phyloP scores from a whole-genome alignment of 257 asterid species.

The Solanum chilense region DNA sequence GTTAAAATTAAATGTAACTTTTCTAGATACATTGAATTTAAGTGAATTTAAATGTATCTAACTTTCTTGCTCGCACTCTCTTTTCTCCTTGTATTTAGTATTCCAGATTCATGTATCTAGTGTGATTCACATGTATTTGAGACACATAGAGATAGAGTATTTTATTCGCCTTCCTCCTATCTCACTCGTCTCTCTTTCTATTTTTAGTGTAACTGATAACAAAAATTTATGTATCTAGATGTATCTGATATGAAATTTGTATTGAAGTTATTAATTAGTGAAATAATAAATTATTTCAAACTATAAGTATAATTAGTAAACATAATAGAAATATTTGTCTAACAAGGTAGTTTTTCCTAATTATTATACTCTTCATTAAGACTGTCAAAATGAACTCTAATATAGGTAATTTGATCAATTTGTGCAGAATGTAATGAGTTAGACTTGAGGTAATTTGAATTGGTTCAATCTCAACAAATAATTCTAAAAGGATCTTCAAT shows the following conservation, averaged over 20 bases:
- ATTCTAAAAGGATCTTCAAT: background rate
- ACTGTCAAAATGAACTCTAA: background rate
- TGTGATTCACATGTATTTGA: background rate
- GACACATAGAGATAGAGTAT: background rate
- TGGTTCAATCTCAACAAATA: background rate
- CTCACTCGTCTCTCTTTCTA: rapidly evolving
- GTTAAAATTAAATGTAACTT: no score
- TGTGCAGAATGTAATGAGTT: background rate
- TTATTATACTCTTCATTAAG: background rate
- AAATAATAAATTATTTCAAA: no score
- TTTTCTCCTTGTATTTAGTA: background rate
- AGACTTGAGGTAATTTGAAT: background rate
- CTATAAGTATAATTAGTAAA: background rate
- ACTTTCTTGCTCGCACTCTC: background rate
- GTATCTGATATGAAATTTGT: background rate
- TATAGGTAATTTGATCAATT: no score
- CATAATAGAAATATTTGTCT: background rate
- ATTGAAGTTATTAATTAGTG: background rate
- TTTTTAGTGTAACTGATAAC: background rate
- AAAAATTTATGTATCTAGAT: no score
- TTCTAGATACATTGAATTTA: no score
- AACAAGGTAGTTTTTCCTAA: background rate
- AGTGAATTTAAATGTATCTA: background rate
- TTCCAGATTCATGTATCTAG: background rate
- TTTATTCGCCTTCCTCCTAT: background rate